Percentiles rank a stretch among this genome's conserved stretches.
phyloP scores from a whole-genome alignment of 306 rosid genomes.

The Canavalia ensiformis region DNA sequence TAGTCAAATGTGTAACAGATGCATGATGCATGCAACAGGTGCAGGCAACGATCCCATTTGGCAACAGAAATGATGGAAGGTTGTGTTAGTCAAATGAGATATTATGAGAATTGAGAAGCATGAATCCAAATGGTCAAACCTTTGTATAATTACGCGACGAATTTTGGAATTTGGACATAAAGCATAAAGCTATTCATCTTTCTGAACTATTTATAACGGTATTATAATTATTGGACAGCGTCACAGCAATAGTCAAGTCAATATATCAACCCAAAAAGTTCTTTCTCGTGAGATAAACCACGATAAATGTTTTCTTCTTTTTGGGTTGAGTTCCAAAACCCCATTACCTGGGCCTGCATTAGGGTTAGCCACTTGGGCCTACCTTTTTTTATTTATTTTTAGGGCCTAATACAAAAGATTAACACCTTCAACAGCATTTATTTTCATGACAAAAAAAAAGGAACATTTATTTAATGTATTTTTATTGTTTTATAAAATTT shows the following conservation, averaged over 20 bases:
- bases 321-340: neutral
- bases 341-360: neutral
- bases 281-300: too few relatives aligned
- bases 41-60: constrained; percentile 34
- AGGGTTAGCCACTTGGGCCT: neutral
- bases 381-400: neutral
- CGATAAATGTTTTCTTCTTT: too few relatives aligned
- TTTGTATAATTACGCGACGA: constrained; percentile 20
- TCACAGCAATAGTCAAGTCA: too few relatives aligned
- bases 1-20: constrained; percentile 24
- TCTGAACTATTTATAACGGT: neutral
- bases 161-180: neutral
- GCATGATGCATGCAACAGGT: constrained; percentile 40
- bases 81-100: constrained; percentile 44
- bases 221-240: neutral
- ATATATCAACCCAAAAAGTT: too few relatives aligned
- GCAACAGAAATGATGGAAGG: constrained; percentile 16
- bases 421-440: too few relatives aligned
- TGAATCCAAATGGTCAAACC: constrained; percentile 25
- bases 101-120: constrained; percentile 8
- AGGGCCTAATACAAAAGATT: too few relatives aligned
- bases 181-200: neutral
- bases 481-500: too few relatives aligned
- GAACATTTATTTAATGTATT: too few relatives aligned
- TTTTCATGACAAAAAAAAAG: too few relatives aligned